Base-by-base conservation (phyloP, 805 yeast genomes). In the Nematodospora valgi region DNA sequence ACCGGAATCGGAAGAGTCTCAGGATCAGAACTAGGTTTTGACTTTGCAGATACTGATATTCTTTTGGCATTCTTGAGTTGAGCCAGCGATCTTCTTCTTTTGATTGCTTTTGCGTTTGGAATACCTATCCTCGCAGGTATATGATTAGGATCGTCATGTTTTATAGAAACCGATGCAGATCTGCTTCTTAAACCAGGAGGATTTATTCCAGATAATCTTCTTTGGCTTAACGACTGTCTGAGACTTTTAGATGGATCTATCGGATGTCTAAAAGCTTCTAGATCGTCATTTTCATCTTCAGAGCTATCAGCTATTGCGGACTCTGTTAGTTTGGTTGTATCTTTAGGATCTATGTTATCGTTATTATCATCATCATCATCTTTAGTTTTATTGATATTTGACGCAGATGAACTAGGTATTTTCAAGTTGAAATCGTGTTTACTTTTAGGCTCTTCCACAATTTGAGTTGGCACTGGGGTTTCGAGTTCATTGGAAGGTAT, bases 51-150 rank as follows among this genome's bases (percentile, higher is more conserved):
- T 23, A 30, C 27, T 26, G 21, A 26, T 21, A 16, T 23, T 39
- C 38, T 34, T 46, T 39, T 39, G 17, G 33, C 30, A 27, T 35
- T 23, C 26, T 17, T 46, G 35, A 23, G 34, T 40, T 15, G 39
- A 6, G 38, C 46, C 32, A 58, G 53, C 18, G 63, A 56, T 27
- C 57, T 41, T 32, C 70, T 52, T 34, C 62, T 50, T 24, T 53
- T 58, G 13, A 45, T 27, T 21, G 56, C 51, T 31, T 58, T 63
- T 4, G 53, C 46, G 8, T 50, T 39, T 1, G 72, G 72, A 19
- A 67, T 62, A n/a, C 58, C 65, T 34, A 66, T 67, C 23, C 56
- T 53, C 25, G 58, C 56, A 3, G 71, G 70, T 1, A 43, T 39
- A n/a, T 39, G 37, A 12, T 28, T 21, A 13, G 29, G 19, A 41